Percentiles rank a stretch among this genome's conserved stretches.
Conservation (phyloP, 495 filamentous ascomycete species). For the Tuber brumale region DNA sequence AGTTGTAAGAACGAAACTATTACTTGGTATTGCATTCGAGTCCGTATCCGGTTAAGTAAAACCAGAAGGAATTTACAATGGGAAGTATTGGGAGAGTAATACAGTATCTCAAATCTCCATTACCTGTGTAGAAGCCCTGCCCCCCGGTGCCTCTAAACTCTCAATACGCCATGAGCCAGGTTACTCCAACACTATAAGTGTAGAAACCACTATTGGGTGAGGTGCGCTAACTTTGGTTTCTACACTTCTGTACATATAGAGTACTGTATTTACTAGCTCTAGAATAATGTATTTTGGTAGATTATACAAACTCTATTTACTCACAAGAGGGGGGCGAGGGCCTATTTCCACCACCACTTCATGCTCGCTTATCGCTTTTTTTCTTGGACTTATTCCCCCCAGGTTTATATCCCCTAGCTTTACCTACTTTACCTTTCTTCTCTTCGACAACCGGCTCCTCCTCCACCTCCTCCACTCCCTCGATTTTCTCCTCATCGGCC, state of each 20-base stretch:
- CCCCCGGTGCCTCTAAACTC: neutral
- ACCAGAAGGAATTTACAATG: neutral
- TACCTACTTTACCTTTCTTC: constrained; percentile 21
- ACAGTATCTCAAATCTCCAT: neutral
- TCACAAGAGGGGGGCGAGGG: neutral
- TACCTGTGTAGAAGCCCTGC: neutral
- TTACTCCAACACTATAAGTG: neutral
- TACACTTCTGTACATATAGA: neutral
- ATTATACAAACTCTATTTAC: neutral
- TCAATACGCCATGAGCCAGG: neutral
- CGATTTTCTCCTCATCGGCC: constrained; percentile 27
- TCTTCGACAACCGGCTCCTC: neutral
- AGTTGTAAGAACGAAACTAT: too few species aligned
- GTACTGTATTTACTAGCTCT: neutral
- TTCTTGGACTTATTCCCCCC: constrained; percentile 36
- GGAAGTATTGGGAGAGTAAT: neutral
- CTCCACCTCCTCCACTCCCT: constrained; percentile 21
- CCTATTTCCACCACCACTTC: constrained; percentile 5
- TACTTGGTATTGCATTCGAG: neutral
- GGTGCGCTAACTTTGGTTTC: neutral
- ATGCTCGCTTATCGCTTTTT: constrained; percentile 23
- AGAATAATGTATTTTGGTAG: neutral
- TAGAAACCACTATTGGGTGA: neutral
- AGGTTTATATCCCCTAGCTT: constrained; percentile 27
- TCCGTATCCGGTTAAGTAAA: neutral